A percentile compares a stretch with the other conserved stretches of the same genome.
These are phyloP conservation scores for Nasturtium officinale DNA, from an alignment of 345 rosid species.

Conservation along the genomic window DNA sequence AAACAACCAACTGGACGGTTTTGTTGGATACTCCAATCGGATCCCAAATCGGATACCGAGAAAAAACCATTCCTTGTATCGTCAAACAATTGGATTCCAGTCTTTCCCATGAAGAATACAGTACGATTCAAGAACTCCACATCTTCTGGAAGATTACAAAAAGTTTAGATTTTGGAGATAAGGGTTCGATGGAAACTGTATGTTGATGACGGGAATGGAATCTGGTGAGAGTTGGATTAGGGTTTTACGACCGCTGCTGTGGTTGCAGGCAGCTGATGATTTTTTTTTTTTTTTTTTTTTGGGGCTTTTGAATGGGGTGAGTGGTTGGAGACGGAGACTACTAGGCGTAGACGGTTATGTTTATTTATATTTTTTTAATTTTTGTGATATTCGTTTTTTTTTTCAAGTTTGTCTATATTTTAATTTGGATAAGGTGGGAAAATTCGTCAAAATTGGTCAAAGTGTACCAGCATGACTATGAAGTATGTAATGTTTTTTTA, in stretches of 20 bases:
- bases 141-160: not conserved
- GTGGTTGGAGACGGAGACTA: constrained; percentile 37
- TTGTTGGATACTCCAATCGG: constrained; percentile 48
- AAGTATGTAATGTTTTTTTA: not conserved
- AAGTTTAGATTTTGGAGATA: not conserved
- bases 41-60: constrained; percentile 62
- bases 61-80: constrained; percentile 57
- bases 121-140: constrained; percentile 3
- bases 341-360: not conserved
- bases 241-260: constrained; percentile 25
- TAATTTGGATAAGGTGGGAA: not conserved
- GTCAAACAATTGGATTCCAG: constrained; percentile 59
- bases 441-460: constrained; percentile 24
- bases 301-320: constrained; percentile 24
- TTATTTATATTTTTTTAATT: constrained; percentile 16
- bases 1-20: constrained; percentile 60
- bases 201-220: not conserved
- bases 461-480: not conserved
- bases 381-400: not conserved
- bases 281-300: not conserved
- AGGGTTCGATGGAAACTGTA: not conserved
- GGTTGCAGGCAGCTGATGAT: not conserved
- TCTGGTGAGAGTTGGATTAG: not conserved
- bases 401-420: not conserved
- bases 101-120: constrained; percentile 56